Conservation (phyloP, 2,329 filamentous ascomycete species). For the Corynespora cassiicola region DNA sequence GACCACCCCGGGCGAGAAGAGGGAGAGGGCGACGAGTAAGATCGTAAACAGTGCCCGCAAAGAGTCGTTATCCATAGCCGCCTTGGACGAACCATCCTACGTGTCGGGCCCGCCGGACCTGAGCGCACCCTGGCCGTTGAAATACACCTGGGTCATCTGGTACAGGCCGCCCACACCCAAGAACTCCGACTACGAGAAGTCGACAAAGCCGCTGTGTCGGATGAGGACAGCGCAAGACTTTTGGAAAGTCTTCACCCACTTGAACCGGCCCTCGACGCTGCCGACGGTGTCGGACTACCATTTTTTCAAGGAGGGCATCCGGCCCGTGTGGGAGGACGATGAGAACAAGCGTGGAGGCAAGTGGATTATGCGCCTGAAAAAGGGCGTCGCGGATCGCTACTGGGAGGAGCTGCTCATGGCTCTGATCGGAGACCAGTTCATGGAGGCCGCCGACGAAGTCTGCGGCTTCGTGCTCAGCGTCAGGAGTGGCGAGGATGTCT, state of each 20-base stretch:
- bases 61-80: slow-evolving; percentile 34
- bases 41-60: slow-evolving; percentile 42
- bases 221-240: slow-evolving; percentile 89
- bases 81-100: slow-evolving; percentile 46
- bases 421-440: slow-evolving; percentile 92
- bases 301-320: slow-evolving; percentile 94
- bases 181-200: slow-evolving; percentile 98
- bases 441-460: slow-evolving; percentile 89
- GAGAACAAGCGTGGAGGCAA: slow-evolving; percentile 96
- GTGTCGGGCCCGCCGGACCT: slow-evolving; percentile 46
- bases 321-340: slow-evolving; percentile 98
- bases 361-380: slow-evolving; percentile 96
- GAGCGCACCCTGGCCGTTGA: slow-evolving; percentile 63
- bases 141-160: slow-evolving; percentile 94
- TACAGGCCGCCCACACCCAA: slow-evolving; percentile 96
- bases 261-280: slow-evolving; percentile 86
- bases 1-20: slow-evolving; percentile 68
- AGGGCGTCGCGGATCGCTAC: slow-evolving; percentile 93
- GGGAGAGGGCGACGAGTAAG: slow-evolving; percentile 45
- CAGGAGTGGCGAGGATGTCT: slow-evolving; percentile 92
- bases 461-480: slow-evolving; percentile 95
- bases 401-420: slow-evolving; percentile 95
- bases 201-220: slow-evolving; percentile 82
- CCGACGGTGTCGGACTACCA: slow-evolving; percentile 97
- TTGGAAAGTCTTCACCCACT: slow-evolving; percentile 84